Evolutionary conservation across 73 alveolate species (phyloP).

Genomic region (Paramecium tetraurelia): DNA sequence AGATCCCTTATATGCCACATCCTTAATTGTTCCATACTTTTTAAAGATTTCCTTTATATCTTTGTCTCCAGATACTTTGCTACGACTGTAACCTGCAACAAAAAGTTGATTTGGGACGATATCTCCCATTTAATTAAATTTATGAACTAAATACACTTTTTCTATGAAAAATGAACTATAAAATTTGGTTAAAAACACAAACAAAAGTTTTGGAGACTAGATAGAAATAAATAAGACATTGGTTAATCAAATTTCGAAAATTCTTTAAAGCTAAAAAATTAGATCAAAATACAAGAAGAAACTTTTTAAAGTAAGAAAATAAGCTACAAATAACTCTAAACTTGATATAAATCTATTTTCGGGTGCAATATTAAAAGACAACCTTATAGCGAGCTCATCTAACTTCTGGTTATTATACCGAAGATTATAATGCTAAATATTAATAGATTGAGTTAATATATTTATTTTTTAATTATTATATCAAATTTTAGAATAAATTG

Average conservation of each 20-base stretch:
- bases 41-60: constrained; percentile 36
- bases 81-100: constrained; percentile 33
- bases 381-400: too few species aligned
- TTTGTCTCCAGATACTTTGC: background rate
- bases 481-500: too few species aligned
- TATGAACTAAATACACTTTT: background rate
- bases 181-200: background rate
- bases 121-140: constrained; percentile 21
- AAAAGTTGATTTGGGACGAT: constrained; percentile 27
- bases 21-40: background rate
- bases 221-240: background rate
- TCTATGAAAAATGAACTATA: background rate
- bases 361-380: background rate
- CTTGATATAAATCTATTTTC: too few species aligned
- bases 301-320: too few species aligned
- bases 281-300: background rate
- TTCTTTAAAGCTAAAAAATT: background rate
- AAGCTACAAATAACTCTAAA: background rate
- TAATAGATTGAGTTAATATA: too few species aligned
- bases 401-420: too few species aligned
- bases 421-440: too few species aligned
- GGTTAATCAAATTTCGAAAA: background rate
- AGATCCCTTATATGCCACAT: constrained; percentile 27
- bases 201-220: background rate
- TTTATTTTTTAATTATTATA: too few species aligned